Conservation (phyloP, 768 basidiomycete species). For the Chlorophyllum brunneum region DNA sequence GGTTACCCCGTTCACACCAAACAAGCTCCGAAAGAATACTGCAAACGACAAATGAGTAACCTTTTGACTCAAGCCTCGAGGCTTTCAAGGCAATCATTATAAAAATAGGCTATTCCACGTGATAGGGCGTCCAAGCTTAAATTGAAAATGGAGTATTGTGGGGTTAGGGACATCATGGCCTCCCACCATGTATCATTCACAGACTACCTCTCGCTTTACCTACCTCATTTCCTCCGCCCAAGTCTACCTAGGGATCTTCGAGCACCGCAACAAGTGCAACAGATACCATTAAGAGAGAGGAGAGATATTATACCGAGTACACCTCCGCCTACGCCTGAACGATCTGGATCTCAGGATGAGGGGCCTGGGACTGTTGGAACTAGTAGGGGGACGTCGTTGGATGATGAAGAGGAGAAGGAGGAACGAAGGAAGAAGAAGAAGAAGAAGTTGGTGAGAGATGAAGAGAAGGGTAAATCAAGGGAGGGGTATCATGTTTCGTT, state of each 20-base stretch:
- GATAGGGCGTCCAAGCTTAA: no score
- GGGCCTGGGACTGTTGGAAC: neutral
- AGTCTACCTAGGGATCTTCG: conserved; percentile 3
- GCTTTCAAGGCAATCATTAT: no score
- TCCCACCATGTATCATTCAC: no score
- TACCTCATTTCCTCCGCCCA: neutral
- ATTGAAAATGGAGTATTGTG: no score
- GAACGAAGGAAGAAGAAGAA: neutral
- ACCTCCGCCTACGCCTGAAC: neutral
- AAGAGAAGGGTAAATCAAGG: conserved; percentile 3
- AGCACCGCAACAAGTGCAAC: neutral
- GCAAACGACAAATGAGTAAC: no score
- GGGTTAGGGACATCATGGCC: no score
- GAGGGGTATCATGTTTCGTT: conserved; percentile 12
- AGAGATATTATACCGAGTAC: neutral
- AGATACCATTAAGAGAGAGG: no score
- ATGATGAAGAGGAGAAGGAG: neutral
- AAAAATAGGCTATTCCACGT: no score
- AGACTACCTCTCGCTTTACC: conserved; percentile 5
- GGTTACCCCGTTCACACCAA: no score
- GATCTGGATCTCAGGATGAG: neutral
- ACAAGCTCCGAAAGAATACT: no score
- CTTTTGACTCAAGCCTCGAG: no score
- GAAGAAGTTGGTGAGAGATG: neutral
- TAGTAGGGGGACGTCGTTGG: neutral